Conservation (phyloP, 2,329 filamentous ascomycete genomes). For the Cryphonectria nitschkei region DNA sequence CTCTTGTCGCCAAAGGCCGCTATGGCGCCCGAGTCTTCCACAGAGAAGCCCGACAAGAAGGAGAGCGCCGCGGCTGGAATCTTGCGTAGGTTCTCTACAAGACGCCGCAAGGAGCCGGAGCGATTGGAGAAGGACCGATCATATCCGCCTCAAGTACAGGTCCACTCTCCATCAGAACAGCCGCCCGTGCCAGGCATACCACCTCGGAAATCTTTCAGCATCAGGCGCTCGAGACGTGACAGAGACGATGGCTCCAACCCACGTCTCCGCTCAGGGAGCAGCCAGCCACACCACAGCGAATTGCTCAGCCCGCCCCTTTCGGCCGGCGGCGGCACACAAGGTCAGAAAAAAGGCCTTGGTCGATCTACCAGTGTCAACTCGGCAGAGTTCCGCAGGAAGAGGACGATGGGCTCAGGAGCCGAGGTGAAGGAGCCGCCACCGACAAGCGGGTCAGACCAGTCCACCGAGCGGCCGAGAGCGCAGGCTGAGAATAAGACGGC, state of each 20-base stretch:
- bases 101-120: slow-evolving; percentile 67
- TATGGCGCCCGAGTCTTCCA: slow-evolving; percentile 16
- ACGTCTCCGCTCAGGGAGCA: slow-evolving; percentile 59
- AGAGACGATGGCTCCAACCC: slow-evolving; percentile 53
- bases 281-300: slow-evolving; percentile 75
- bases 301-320: slow-evolving; percentile 74
- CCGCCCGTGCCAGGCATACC: slow-evolving; percentile 48
- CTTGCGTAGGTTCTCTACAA: slow-evolving; percentile 87
- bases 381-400: slow-evolving; percentile 73
- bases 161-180: slow-evolving; percentile 75
- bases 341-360: slow-evolving; percentile 71
- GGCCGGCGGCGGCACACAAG: slow-evolving; percentile 57
- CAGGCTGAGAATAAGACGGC: slow-evolving; percentile 52
- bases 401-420: slow-evolving; percentile 46
- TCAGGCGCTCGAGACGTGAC: slow-evolving; percentile 63
- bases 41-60: slow-evolving; percentile 54
- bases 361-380: slow-evolving; percentile 92
- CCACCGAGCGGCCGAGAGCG: slow-evolving; percentile 56
- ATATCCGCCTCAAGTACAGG: slow-evolving; percentile 73
- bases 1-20: slow-evolving; percentile 29
- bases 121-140: slow-evolving; percentile 66
- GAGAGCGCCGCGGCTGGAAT: slow-evolving; percentile 86
- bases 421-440: slow-evolving; percentile 64
- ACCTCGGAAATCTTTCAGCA: slow-evolving; percentile 87
- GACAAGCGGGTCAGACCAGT: slow-evolving; percentile 81